Evolutionary conservation across 139 green algal species (phyloP).

Genomic region (Asterochloris sp.): DNA sequence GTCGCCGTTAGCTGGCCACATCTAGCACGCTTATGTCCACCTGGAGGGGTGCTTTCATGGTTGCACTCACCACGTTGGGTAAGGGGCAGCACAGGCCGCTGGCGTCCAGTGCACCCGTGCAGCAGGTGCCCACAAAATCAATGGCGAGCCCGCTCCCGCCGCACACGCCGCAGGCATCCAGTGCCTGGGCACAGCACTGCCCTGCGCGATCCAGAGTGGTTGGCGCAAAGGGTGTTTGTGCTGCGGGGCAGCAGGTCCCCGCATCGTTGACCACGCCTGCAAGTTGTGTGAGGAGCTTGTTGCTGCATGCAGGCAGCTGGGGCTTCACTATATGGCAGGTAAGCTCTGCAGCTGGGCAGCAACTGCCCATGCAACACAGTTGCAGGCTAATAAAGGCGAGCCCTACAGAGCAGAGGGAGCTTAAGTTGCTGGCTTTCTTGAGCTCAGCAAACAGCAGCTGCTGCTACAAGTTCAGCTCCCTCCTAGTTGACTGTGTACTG

Average conservation of each 20-base stretch:
- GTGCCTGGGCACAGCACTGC: constrained; percentile 32
- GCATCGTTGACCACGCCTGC: constrained; percentile 11
- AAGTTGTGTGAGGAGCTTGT: no score
- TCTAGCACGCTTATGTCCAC: neutral
- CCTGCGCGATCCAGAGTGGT: constrained; percentile 31
- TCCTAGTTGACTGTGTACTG: no score
- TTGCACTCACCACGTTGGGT: neutral
- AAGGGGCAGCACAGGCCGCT: constrained; percentile 43
- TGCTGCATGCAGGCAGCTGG: no score
- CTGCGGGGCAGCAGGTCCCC: constrained; percentile 11
- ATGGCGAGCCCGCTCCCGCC: constrained; percentile 30
- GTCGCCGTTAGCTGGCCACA: neutral
- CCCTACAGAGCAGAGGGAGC: no score
- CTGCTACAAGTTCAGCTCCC: no score
- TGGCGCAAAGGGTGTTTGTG: neutral
- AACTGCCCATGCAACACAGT: no score
- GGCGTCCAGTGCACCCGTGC: constrained; percentile 28
- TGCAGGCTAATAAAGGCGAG: no score
- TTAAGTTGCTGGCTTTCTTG: no score
- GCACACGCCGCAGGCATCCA: constrained; percentile 54
- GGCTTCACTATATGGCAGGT: no score
- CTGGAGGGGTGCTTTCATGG: neutral
- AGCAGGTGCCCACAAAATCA: constrained; percentile 39
- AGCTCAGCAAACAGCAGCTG: no score
- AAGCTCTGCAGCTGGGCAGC: no score